Conservation (phyloP, 75 land plant species). For the Gnetum montanum region DNA sequence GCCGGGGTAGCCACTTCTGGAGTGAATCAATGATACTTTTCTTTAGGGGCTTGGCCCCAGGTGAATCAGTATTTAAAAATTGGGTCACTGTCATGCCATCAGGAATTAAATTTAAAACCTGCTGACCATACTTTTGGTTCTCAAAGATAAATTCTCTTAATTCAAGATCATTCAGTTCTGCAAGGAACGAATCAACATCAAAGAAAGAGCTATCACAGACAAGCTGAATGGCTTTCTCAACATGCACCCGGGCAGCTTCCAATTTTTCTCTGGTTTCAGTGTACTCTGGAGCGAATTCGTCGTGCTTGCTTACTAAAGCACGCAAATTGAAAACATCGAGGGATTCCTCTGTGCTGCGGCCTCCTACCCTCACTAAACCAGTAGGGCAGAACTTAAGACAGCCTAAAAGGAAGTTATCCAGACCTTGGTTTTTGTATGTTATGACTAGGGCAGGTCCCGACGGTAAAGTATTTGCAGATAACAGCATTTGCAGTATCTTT, state of each 20-base stretch:
- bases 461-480: constrained; percentile 17
- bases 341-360: constrained; percentile 10
- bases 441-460: constrained; percentile 21
- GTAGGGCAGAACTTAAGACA: constrained; percentile 9
- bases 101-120: too few relatives aligned
- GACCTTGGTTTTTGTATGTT: too few relatives aligned
- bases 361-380: constrained; percentile 19
- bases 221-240: constrained; percentile 3
- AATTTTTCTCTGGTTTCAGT: neutral
- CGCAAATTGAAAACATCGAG: constrained; percentile 3
- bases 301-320: neutral
- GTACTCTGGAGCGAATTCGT: constrained; percentile 11
- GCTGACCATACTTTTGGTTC: too few relatives aligned
- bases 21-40: neutral
- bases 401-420: constrained; percentile 17
- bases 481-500: constrained; percentile 8
- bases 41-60: neutral
- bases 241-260: neutral
- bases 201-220: neutral
- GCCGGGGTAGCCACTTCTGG: neutral
- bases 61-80: too few relatives aligned
- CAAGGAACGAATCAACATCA: too few relatives aligned
- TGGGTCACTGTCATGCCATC: too few relatives aligned
- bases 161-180: too few relatives aligned
- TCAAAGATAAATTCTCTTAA: too few relatives aligned